Base-by-base conservation (phyloP, 1,284 basidiomycete genomes). In the Ustilago lituana region DNA sequence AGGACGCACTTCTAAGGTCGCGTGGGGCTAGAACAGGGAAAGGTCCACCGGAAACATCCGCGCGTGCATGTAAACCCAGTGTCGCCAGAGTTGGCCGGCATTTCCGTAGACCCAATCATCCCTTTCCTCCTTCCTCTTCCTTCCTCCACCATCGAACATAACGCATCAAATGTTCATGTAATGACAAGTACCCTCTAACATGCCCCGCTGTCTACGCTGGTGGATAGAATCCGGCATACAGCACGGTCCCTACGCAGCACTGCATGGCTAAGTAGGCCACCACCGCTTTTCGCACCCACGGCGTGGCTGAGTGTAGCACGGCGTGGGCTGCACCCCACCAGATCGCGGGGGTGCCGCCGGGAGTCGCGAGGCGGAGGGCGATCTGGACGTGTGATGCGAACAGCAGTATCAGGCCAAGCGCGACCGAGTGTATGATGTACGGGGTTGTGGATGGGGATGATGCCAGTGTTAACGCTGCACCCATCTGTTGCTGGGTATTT, bases 341-440 rank as follows among this genome's bases (percentile, higher is more conserved):
- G 0, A 89, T 84, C 41, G 90, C 84, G 0, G 94, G 94, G 82
- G 94, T 86, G 2, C 72, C 74, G 1, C 79, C 79, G 0, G 91
- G 88, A 0, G 90, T 87, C 9, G 89, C 88, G 11, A 92, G 85
- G 4, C 95, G 89, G 2, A 98, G 87, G 1, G 90, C 86, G 66
- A 98, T 98, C 80, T 98, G 95, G 0, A 90, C 90, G 77, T 98
- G 93, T 0, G 93, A 90, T 5, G 87, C 86, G 76, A 94, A 87
- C 9, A 94, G 84, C 19, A 98, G 85, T 17, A 90, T 84, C 24
- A 33, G 3, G 0, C 85, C 78, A 7, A 87, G 85, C 45, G 91
- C 84, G 29, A 87, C 70, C 15, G 88, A 78, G 19, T 90, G 87
- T 71, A 93, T 88, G 0, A 89, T 87, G 81, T 92, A 89, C 0